Percentiles rank a stretch among this genome's conserved stretches.
These are phyloP conservation scores for Plantago elongata DNA, from an alignment of 257 asterid genomes.

Conservation along the genomic window DNA sequence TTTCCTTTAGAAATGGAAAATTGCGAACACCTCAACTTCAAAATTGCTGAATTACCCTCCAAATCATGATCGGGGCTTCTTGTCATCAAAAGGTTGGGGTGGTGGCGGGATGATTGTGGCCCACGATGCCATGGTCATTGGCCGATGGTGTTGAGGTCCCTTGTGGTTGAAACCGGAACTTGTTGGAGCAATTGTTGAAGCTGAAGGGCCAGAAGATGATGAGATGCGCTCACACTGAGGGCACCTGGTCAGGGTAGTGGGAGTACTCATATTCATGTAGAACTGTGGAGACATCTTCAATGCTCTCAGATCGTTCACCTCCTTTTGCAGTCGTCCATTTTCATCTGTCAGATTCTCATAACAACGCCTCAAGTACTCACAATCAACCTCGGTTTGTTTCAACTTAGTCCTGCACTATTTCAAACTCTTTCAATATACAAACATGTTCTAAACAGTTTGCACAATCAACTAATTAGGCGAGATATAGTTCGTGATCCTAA, in stretches of 20 bases:
- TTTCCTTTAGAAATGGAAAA: background rate
- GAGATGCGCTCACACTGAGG: slow-evolving; percentile 91
- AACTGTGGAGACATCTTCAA: slow-evolving; percentile 78
- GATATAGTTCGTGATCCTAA: too few relatives aligned
- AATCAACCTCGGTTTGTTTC: slow-evolving; percentile 96
- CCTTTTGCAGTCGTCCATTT: slow-evolving; percentile 77
- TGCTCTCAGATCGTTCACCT: slow-evolving; percentile 78
- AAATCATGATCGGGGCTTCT: slow-evolving; percentile 25
- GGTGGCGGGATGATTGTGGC: slow-evolving; percentile 38
- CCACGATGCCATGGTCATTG: slow-evolving; percentile 49
- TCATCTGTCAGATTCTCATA: slow-evolving; percentile 87
- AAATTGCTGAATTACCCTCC: slow-evolving; percentile 9
- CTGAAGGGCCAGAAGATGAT: slow-evolving; percentile 27
- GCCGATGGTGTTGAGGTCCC: slow-evolving; percentile 30
- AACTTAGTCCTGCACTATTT: slow-evolving; percentile 68
- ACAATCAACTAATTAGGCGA: too few relatives aligned
- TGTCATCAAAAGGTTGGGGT: slow-evolving; percentile 25
- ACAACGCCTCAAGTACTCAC: slow-evolving; percentile 82
- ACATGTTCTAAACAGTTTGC: background rate
- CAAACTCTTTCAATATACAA: background rate
- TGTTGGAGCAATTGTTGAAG: slow-evolving; percentile 17
- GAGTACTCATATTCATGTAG: slow-evolving; percentile 94
- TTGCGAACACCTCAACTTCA: background rate
- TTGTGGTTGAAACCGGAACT: slow-evolving; percentile 17
- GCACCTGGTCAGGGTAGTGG: slow-evolving; percentile 95